phyloP scores from a whole-genome alignment of 306 rosid genomes.

The Ormosia emarginata region DNA sequence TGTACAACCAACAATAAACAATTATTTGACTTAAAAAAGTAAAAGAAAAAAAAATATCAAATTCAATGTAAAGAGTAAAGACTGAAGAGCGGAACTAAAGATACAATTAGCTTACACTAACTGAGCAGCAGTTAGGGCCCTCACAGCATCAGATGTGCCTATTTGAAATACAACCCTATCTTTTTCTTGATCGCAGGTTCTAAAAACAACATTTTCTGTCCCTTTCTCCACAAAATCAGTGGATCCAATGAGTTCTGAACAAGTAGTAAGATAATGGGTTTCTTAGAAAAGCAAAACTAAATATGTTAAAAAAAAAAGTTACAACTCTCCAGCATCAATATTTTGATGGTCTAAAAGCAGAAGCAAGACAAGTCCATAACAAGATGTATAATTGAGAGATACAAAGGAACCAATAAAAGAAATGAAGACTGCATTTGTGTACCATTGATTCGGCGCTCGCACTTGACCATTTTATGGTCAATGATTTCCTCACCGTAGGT shows the following conservation, averaged over 20 bases:
- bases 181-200: conserved; percentile 76
- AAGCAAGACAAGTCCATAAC: not conserved
- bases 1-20: not conserved
- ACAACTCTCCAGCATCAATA: not conserved
- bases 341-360: not conserved
- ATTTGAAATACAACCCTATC: conserved; percentile 78
- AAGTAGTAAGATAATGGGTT: not conserved
- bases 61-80: not conserved
- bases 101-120: conserved; percentile 58
- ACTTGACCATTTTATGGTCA: conserved; percentile 78
- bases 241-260: conserved; percentile 56
- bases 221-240: conserved; percentile 87
- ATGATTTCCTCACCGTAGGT: conserved; percentile 83
- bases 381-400: not conserved
- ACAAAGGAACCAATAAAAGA: not conserved
- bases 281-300: conserved; percentile 5
- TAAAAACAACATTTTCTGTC: conserved; percentile 67
- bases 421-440: not conserved
- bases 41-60: not conserved
- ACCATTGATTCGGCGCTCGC: conserved; percentile 84
- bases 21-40: not conserved
- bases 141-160: conserved; percentile 79
- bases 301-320: not conserved
- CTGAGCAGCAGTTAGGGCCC: conserved; percentile 84
- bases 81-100: not conserved